Conservation (phyloP, 192 early-diverging fungal species). For the Entomortierella beljakovae region DNA sequence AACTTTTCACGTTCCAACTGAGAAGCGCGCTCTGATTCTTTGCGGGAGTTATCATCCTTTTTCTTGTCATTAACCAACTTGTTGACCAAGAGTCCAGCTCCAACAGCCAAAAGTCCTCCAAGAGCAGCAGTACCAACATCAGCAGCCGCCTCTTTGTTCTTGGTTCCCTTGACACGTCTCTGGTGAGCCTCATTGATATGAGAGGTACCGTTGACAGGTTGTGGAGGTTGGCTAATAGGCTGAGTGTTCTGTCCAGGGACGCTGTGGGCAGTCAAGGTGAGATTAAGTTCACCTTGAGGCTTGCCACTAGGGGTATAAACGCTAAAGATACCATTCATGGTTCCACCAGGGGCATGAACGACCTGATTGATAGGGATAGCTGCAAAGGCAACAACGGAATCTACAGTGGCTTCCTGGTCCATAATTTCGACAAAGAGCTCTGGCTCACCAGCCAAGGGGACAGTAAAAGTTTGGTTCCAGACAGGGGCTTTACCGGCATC, state of each 20-base stretch:
- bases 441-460: slow-evolving; percentile 57
- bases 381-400: slow-evolving; percentile 61
- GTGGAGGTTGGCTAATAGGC: slow-evolving; percentile 1
- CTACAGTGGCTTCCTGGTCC: slow-evolving; percentile 56
- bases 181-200: slow-evolving; percentile 54
- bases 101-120: slow-evolving; percentile 57
- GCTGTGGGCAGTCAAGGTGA: slow-evolving; percentile 54
- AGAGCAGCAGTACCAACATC: slow-evolving; percentile 53
- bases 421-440: slow-evolving; percentile 62
- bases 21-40: slow-evolving; percentile 18
- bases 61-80: slow-evolving; percentile 55
- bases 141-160: slow-evolving; percentile 54
- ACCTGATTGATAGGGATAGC: slow-evolving; percentile 63
- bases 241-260: slow-evolving; percentile 52
- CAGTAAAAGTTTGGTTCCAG: slow-evolving; percentile 63
- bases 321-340: slow-evolving; percentile 57
- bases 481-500: slow-evolving; percentile 58
- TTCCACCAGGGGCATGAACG: slow-evolving; percentile 55
- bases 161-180: slow-evolving; percentile 54
- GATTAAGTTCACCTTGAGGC: slow-evolving; percentile 52
- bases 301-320: slow-evolving; percentile 57
- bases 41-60: slow-evolving; percentile 38
- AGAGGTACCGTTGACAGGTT: slow-evolving; percentile 49
- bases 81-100: slow-evolving; percentile 58
- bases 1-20: slow-evolving; percentile 24